Percentiles rank a stretch among this genome's conserved stretches.
These are phyloP conservation scores for Saksenaea oblongispora DNA, from an alignment of 371 early-diverging fungal genomes.

Conservation along the genomic window DNA sequence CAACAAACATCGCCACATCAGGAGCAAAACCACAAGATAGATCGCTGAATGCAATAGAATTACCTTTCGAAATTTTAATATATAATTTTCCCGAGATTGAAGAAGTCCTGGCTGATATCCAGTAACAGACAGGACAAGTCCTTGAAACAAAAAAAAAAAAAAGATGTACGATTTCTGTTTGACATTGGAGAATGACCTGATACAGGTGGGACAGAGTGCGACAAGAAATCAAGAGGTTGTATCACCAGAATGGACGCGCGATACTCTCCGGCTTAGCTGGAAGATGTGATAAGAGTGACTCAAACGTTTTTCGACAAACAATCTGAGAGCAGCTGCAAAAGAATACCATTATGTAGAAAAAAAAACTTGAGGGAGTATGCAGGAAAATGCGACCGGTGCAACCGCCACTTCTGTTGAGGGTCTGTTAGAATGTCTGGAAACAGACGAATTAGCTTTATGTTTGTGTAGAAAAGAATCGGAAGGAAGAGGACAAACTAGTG, in stretches of 20 bases:
- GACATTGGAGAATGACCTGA: slow-evolving; percentile 41
- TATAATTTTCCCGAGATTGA: slow-evolving; percentile 61
- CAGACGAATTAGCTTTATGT: slow-evolving; percentile 30
- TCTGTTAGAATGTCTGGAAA: slow-evolving; percentile 55
- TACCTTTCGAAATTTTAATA: slow-evolving; percentile 57
- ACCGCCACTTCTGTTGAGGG: slow-evolving; percentile 56
- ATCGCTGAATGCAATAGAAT: slow-evolving; percentile 55
- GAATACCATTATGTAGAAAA: slow-evolving; percentile 37
- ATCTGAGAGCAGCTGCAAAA: slow-evolving; percentile 18
- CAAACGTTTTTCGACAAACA: slow-evolving; percentile 40
- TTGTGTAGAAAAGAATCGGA: slow-evolving; percentile 47
- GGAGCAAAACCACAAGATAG: neutral
- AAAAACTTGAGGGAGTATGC: slow-evolving; percentile 39
- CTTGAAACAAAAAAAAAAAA: slow-evolving; percentile 45
- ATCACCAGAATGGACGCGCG: neutral
- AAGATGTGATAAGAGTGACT: slow-evolving; percentile 30
- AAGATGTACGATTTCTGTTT: slow-evolving; percentile 54
- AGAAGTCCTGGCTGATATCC: slow-evolving; percentile 52
- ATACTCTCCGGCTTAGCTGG: slow-evolving; percentile 28
- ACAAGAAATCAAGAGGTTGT: neutral
- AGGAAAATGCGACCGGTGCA: slow-evolving; percentile 45
- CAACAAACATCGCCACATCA: neutral
- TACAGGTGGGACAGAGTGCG: neutral
- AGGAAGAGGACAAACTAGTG: slow-evolving; percentile 53
- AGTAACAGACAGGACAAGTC: slow-evolving; percentile 37